Evolutionary conservation across 163 green algal species (phyloP).

Genomic region (Chloromonas sp.): DNA sequence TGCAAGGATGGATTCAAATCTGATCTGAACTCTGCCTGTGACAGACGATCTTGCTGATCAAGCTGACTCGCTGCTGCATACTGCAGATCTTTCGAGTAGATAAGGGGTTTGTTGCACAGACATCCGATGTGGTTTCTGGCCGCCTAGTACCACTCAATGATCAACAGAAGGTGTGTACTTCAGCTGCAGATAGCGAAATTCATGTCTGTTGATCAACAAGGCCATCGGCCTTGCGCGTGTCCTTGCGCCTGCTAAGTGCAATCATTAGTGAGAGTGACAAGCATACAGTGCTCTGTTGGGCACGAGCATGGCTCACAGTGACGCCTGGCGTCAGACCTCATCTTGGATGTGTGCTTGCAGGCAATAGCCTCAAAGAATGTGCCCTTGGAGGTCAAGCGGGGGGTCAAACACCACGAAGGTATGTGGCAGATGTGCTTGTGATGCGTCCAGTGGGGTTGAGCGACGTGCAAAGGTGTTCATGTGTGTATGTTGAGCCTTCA

Average conservation of each 20-base stretch:
- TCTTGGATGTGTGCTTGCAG: slow-evolving; percentile 14
- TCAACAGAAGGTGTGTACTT: slow-evolving; percentile 45
- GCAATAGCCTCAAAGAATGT: slow-evolving; percentile 61
- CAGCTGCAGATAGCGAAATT: background rate
- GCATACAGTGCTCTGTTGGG: no score
- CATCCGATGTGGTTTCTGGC: slow-evolving; percentile 57
- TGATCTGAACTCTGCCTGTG: no score
- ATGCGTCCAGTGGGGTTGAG: no score
- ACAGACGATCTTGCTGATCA: no score
- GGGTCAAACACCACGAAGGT: slow-evolving; percentile 67
- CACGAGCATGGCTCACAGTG: no score
- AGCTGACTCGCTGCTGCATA: background rate
- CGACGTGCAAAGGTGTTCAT: no score
- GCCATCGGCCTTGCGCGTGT: background rate
- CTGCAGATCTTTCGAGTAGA: slow-evolving; percentile 77
- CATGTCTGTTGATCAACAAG: background rate
- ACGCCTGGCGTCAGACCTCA: no score
- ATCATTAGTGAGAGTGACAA: no score
- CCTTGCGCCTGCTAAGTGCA: background rate
- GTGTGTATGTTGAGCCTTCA: no score
- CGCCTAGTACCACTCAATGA: slow-evolving; percentile 53
- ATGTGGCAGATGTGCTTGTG: background rate
- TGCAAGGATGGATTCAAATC: no score
- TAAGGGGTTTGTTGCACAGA: slow-evolving; percentile 90
- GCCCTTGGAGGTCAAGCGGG: slow-evolving; percentile 68